A percentile compares a stretch with the other conserved stretches of the same genome.
Conservation (phyloP, 2,329 filamentous ascomycete species). For the Aspergillus ruber region DNA sequence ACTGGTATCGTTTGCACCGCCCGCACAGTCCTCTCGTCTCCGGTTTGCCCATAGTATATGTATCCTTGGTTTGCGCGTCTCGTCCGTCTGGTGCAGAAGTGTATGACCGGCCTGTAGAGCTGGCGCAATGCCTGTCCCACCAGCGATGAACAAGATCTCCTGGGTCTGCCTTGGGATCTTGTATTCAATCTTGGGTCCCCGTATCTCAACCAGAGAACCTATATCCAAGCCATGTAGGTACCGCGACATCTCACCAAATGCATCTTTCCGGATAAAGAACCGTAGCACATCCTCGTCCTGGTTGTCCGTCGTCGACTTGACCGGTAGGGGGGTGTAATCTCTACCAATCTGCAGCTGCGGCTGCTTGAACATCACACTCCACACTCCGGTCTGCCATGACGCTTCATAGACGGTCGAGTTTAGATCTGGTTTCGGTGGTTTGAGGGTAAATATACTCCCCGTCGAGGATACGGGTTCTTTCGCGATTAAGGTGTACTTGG, state of each 20-base stretch:
- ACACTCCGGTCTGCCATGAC: conserved; percentile 61
- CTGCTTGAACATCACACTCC: conserved; percentile 91
- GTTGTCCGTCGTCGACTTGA: conserved; percentile 16
- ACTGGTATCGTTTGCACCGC: conserved; percentile 49
- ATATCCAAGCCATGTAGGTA: conserved; percentile 64
- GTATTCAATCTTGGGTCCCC: conserved; percentile 72
- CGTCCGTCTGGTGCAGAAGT: conserved; percentile 37
- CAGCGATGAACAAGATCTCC: conserved; percentile 75
- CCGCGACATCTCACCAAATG: conserved; percentile 75
- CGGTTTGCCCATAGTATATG: conserved; percentile 80
- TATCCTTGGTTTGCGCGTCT: conserved; percentile 43
- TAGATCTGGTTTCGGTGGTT: conserved; percentile 25
- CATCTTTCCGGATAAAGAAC: conserved; percentile 72
- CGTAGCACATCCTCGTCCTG: conserved; percentile 47
- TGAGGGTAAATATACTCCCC: conserved; percentile 41
- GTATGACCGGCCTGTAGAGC: conserved; percentile 72
- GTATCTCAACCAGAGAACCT: conserved; percentile 63
- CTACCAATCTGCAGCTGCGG: conserved; percentile 87
- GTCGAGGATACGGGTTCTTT: conserved; percentile 42
- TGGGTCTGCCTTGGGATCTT: conserved; percentile 49
- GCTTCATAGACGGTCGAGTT: conserved; percentile 35
- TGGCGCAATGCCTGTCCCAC: conserved; percentile 86
- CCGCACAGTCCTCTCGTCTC: conserved; percentile 57
- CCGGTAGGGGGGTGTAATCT: conserved; percentile 77
- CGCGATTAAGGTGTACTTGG: conserved; percentile 36